phyloP scores from a whole-genome alignment of 2,329 filamentous ascomycete species.

The Didymella pinodella region DNA sequence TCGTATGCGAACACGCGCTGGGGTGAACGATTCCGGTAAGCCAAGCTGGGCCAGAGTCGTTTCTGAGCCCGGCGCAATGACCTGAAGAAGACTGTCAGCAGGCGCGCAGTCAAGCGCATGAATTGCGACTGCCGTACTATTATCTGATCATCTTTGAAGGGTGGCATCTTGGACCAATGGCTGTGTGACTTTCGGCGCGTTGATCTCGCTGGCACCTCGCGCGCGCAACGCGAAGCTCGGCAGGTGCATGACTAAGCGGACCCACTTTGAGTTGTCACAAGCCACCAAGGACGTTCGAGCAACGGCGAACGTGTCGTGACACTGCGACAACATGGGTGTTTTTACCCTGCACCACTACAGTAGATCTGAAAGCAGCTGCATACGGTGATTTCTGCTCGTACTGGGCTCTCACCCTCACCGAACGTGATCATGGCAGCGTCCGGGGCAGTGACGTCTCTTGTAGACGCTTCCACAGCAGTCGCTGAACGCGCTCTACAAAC shows the following conservation, averaged over 20 bases:
- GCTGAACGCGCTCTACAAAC: slow-evolving; percentile 9
- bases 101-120: slow-evolving; percentile 23
- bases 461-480: slow-evolving; percentile 33
- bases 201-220: slow-evolving; percentile 15
- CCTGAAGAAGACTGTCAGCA: slow-evolving; percentile 41
- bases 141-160: slow-evolving; percentile 57
- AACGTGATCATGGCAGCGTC: slow-evolving; percentile 37
- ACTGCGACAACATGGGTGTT: slow-evolving; percentile 30
- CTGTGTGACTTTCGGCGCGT: slow-evolving; percentile 22
- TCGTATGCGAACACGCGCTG: slow-evolving; percentile 82
- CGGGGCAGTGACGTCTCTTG: slow-evolving; percentile 32
- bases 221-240: slow-evolving; percentile 22
- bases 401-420: slow-evolving; percentile 7
- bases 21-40: slow-evolving; percentile 87
- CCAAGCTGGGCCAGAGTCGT: slow-evolving; percentile 92
- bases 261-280: slow-evolving; percentile 30
- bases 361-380: slow-evolving; percentile 9
- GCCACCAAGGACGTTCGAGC: slow-evolving; percentile 24
- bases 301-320: slow-evolving; percentile 32
- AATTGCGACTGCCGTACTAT: slow-evolving; percentile 40
- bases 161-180: slow-evolving; percentile 51
- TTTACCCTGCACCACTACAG: slow-evolving; percentile 13
- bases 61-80: slow-evolving; percentile 84
- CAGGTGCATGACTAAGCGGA: slow-evolving; percentile 17
- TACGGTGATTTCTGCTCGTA: slow-evolving; percentile 12